Conservation (phyloP, 1,139 yeast species). For the Candida sp. region DNA sequence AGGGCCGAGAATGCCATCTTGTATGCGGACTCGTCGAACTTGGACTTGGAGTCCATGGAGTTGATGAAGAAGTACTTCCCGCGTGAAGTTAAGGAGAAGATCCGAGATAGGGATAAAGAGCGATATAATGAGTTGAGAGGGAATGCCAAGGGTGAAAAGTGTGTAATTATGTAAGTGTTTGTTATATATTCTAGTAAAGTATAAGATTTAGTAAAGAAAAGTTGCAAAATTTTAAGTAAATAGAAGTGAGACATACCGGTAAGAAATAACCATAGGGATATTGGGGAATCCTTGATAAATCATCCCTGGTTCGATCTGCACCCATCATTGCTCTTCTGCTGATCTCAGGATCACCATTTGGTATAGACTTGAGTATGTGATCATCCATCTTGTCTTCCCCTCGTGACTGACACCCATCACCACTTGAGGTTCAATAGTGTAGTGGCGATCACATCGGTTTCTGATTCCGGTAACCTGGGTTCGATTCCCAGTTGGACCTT, state of each 20-base stretch:
- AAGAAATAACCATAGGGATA: too few species aligned
- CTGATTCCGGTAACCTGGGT: conserved; percentile 44
- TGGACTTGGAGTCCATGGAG: conserved; percentile 58
- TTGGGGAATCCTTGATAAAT: too few species aligned
- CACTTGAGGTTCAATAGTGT: conserved; percentile 32
- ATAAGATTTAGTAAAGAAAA: not conserved
- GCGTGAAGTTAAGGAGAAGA: conserved; percentile 63
- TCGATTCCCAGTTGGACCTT: conserved; percentile 42
- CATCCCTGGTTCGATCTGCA: too few species aligned
- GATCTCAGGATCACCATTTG: too few species aligned
- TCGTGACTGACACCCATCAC: too few species aligned
- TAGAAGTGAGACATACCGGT: too few species aligned
- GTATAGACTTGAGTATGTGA: too few species aligned
- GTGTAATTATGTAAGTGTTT: conserved; percentile 20
- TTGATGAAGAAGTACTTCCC: conserved; percentile 68
- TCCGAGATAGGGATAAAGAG: conserved; percentile 63
- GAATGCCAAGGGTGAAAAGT: conserved; percentile 24
- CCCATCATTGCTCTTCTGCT: too few species aligned
- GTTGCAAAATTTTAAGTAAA: not conserved
- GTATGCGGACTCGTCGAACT: conserved; percentile 61
- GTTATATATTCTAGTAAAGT: not conserved
- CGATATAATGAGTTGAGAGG: conserved; percentile 34
- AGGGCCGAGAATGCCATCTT: conserved; percentile 54
- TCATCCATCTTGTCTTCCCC: too few species aligned
- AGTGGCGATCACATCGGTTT: conserved; percentile 40